Evolutionary conservation across 768 basidiomycete genomes (phyloP), one percentile per base, ranked within the genome.

Genomic region (Trametes elegans): DNA sequence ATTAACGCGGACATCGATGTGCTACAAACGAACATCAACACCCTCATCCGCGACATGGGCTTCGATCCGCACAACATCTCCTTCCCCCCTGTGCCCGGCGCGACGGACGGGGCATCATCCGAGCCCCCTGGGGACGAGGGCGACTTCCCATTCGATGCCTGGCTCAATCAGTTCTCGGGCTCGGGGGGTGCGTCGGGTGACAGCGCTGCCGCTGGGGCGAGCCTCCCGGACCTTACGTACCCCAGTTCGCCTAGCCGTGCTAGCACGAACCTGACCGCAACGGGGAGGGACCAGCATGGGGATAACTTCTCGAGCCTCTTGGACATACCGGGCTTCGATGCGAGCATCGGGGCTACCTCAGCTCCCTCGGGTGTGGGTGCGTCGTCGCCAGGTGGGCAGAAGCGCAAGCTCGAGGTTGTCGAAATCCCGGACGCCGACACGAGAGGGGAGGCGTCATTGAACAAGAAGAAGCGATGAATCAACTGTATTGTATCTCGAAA

Each of bases 1-100:
- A 84, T 93, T 41, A 81, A 85, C 57, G 77, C 79, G 35, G 87
- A 90, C 54, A 88, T 93, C 18, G 83, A 85, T 59, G 78, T 80
- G 26, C 69, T 93, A 49, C 82, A 87, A 56, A 74, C 71, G 8
- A 84, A 81, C 59, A 83, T 95, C 34, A 80, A 89, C 55, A 79
- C 80, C 3, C 74, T 94, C 57, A 87, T 93, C 28, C 76, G 87
- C 57, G 79, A 79, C 40, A 77, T 92, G 47, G 88, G 87, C 4
- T 67, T 88, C 43, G 86, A 90, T 64, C 74, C 84, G 16, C 55
- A 53, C 8, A 42, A 72, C 18, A 19, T 31, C 13, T 18, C 46
- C 21, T 53, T 54, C 53, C 51, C 57, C 16, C 21, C 55, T 26
- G 47, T 40, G 16, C 26, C 40, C 7, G 34, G 2, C n/a, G 29